Evolutionary conservation across 2,329 filamentous ascomycete species (phyloP), one percentile per base, ranked within the genome.

Genomic region (Hymenoscyphus fructigenus): DNA sequence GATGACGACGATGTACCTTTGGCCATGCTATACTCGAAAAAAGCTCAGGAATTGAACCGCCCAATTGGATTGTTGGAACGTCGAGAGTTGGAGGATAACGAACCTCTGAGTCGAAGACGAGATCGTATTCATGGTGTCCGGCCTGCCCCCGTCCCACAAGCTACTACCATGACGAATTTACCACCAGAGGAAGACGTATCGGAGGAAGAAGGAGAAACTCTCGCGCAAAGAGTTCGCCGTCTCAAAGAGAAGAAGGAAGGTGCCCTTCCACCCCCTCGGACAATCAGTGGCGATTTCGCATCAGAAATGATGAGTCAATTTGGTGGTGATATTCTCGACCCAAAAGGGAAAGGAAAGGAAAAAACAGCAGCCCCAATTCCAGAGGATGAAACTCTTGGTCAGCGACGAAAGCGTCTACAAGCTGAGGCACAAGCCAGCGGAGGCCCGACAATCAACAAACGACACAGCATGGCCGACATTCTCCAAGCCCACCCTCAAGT

Each of bases 41-140:
- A 79, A 53, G 58, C 64, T 0, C 66, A 69, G 64, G 83, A 85
- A 78, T 73, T 88, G 68, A 83, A 88, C 77, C 79, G 87, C 12
- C 91, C 91, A 0, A 76, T 92, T 5, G 91, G 91, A 4, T 77
- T 95, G 63, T 88, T 95, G 81, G 91, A 96, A 74, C 88, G 87
- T 71, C 88, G 92, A 57, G 90, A 96, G 65, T 80, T 95, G 69
- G 95, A 99, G 75, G 95, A 99, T 73, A 95, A 93, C 63, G 95
- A 98, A 75, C 93, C 95, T 0, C 71, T 77, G 2, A 74, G 72
- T 59, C 64, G 67, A 28, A 71, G 75, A 60, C 66, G 74, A 66
- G 72, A 75, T 36, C 65, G 75, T 56, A 61, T 76, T 3, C 69
- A 69, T 36, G 74, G 74, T 15, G 66, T 68, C 55, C 68, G 67